Evolutionary conservation across 441 rosid genomes (phyloP), one percentile per base, ranked within the genome.

Genomic region (Pelargonium australe): DNA sequence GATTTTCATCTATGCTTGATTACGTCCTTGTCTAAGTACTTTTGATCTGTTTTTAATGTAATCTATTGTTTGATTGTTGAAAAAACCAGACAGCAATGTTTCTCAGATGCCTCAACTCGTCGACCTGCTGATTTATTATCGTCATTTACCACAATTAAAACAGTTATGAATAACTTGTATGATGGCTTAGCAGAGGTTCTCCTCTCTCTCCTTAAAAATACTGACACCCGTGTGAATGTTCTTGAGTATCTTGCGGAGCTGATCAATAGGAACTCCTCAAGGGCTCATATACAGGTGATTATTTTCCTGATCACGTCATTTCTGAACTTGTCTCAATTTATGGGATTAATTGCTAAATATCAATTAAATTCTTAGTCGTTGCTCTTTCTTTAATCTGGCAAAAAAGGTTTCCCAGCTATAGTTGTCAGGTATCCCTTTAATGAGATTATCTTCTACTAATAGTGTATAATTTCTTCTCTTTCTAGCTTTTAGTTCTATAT

Each of bases 181-280:
- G 84, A 83, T 72, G 93, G 87, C 76, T 81, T 92, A 53, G 77
- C 84, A 68, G 85, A 95, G 72, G 87, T 90, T 72, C 79, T 95
- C 78, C 88, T 82, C 41, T 71, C 83, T 66, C 83, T 95, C 53
- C 92, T 90, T 69, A 92, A 79, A 80, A 89, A 78, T 72, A 70
- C 85, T 3, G 88, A 90, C 14, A 89, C 93, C 44, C 93, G 96
- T 57, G 95, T 89, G 75, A 70, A 83, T 80, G 99, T 90, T 72
- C 89, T 95, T 10, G 92, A 87, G 84, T 95, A 87, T 81, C 98
- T 92, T 70, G 89, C 96, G 31, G 98, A 92, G 83, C 97, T 92
- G 76, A 90, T 95, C 76, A 92, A 95, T 79, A 89, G 81, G 77
- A 95, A 92, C 73, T 81, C 92, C 2, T 87, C 97, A 3, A 86